These are phyloP conservation scores for Ilex asprella DNA, from an alignment of 257 asterid species.

Conservation along the genomic window DNA sequence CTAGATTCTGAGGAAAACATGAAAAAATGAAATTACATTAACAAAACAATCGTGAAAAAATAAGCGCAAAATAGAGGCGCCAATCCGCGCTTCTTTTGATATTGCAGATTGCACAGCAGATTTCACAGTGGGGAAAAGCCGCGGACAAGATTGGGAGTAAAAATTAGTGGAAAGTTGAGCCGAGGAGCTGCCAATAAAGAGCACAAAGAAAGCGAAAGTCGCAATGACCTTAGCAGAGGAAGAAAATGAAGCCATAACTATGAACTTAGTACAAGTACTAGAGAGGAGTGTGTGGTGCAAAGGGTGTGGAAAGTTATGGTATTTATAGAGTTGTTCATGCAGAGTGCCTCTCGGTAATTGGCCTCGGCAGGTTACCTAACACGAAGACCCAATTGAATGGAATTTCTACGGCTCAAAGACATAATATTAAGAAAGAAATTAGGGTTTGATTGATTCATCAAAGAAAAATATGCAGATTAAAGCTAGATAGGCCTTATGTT, in stretches of 20 bases:
- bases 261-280: background rate
- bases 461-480: too few relatives aligned
- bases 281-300: conserved; percentile 14
- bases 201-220: conserved; percentile 30
- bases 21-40: conserved; percentile 32
- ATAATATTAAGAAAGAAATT: too few relatives aligned
- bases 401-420: conserved; percentile 28
- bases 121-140: conserved; percentile 40
- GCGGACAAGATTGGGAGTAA: conserved; percentile 64
- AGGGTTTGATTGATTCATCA: too few relatives aligned
- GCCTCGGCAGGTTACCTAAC: conserved; percentile 65
- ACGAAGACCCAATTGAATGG: conserved; percentile 42
- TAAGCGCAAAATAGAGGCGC: conserved; percentile 87
- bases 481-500: too few relatives aligned
- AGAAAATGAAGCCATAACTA: conserved; percentile 36
- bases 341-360: conserved; percentile 16
- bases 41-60: conserved; percentile 96
- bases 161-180: conserved; percentile 64
- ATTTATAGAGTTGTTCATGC: conserved; percentile 32
- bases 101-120: conserved; percentile 54
- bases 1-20: background rate
- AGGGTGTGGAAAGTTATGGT: conserved; percentile 3
- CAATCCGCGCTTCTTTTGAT: conserved; percentile 69
- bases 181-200: conserved; percentile 38
- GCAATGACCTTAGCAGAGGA: conserved; percentile 15